phyloP scores from a whole-genome alignment of 1,139 yeast genomes.

The Lodderomyces jiufengensis region DNA sequence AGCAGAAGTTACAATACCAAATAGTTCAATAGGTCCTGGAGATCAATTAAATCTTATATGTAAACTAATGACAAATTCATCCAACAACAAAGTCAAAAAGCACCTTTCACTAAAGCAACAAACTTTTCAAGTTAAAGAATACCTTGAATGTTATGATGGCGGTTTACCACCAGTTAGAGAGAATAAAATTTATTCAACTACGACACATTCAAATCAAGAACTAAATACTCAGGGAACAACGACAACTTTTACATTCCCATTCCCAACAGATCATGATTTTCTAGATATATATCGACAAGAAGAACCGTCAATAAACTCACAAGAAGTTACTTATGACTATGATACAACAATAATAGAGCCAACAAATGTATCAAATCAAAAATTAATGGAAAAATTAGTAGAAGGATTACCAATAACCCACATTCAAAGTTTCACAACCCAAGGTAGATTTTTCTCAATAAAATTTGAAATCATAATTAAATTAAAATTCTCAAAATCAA shows the following conservation, averaged over 20 bases:
- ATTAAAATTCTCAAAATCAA: conserved; percentile 47
- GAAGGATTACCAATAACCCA: conserved; percentile 46
- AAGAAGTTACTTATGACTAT: conserved; percentile 7
- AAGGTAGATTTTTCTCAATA: conserved; percentile 51
- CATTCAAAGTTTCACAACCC: conserved; percentile 44
- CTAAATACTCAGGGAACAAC: conserved; percentile 32
- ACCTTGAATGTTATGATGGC: conserved; percentile 46
- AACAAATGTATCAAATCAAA: conserved; percentile 13
- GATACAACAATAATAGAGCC: conserved; percentile 13
- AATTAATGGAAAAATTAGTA: conserved; percentile 22
- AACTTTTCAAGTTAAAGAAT: conserved; percentile 49
- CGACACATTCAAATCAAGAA: conserved; percentile 22
- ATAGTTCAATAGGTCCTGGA: conserved; percentile 48
- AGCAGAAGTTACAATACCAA: conserved; percentile 41
- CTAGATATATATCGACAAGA: conserved; percentile 17
- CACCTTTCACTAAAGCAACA: conserved; percentile 43
- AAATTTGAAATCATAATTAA: conserved; percentile 50
- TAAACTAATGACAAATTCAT: conserved; percentile 35
- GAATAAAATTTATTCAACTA: conserved; percentile 27
- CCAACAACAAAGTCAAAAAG: conserved; percentile 31
- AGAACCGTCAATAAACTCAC: conserved; percentile 3
- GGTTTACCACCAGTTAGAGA: conserved; percentile 41
- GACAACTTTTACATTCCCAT: conserved; percentile 25
- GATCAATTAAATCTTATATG: conserved; percentile 41
- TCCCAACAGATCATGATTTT: conserved; percentile 40